Base-by-base conservation (phyloP, 2,329 filamentous ascomycete species). In the Penicillium sp. region DNA sequence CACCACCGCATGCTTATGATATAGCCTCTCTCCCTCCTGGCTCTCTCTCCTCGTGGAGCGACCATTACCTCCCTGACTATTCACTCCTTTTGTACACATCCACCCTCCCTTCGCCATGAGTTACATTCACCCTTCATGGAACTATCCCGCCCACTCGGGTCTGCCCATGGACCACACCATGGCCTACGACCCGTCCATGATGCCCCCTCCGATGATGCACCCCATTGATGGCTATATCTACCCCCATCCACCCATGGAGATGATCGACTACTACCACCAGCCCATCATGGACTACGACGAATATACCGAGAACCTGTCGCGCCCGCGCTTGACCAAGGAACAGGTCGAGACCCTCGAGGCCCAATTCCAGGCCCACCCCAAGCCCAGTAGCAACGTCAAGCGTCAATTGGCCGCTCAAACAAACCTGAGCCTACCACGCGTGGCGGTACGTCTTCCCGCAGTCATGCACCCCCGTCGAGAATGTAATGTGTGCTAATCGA, bases 291-390 rank as follows among this genome's bases (percentile, higher is more conserved):
- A 78, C 49, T 75, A 74, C 50, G 76, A 79, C 34, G 77, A 78
- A 62, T 73, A 72, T 52, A 66, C 74, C 29, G 77, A 80, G 60
- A 77, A 75, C 55, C 65, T 78, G 33, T 78, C 76, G 13, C 71
- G 77, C 13, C 77, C 77, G 9, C 72, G 78, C 30, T 71, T 80
- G 60, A 80, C 78, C 52, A 79, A 78, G 55, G 78, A 80, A 52
- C 78, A 80, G 67, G 75, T 80, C 32, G 76, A 78, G 57, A 75
- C 75, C 3, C 61, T 80, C 21, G 78, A 80, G 60, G 68, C 71
- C 33, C 75, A 80, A 48, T 80, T 80, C 52, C 75, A 77, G 59
- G 72, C 75, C 29, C 76, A 78, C 53, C 76, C 76, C 29, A 80
- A 80, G 58, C 78, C 78, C 8, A 79, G 74, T 55, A 78, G 75